phyloP scores from a whole-genome alignment of 176 grass and related monocot genomes.

The Thalia dealbata region DNA sequence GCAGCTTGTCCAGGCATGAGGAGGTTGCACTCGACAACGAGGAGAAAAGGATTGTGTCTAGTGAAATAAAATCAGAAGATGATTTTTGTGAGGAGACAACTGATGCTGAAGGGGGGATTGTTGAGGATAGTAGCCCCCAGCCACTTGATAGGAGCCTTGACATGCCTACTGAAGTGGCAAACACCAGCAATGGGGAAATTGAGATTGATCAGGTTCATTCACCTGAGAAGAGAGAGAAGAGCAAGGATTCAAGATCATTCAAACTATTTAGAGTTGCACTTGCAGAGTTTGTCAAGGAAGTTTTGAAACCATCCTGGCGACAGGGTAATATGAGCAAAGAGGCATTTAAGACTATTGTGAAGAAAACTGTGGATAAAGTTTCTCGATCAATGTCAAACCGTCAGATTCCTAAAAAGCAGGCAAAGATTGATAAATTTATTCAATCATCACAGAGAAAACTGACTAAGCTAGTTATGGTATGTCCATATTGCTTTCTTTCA shows the following conservation, averaged over 20 bases:
- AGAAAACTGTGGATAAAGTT: slow-evolving; percentile 98
- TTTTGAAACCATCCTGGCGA: slow-evolving; percentile 88
- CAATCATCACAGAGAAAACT: slow-evolving; percentile 79
- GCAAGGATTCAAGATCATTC: slow-evolving; percentile 68
- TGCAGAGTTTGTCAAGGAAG: slow-evolving; percentile 95
- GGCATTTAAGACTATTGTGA: slow-evolving; percentile 92
- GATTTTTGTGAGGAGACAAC: slow-evolving; percentile 71
- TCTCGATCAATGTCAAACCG: slow-evolving; percentile 56
- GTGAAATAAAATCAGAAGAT: slow-evolving; percentile 44
- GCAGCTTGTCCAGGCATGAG: slow-evolving; percentile 20
- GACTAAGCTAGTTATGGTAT: slow-evolving; percentile 98
- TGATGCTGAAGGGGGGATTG: slow-evolving; percentile 59
- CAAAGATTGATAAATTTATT: slow-evolving; percentile 80
- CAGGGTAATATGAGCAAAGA: slow-evolving; percentile 98
- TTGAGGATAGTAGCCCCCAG: slow-evolving; percentile 80
- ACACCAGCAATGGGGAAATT: slow-evolving; percentile 32
- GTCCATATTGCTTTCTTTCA: slow-evolving; percentile 22
- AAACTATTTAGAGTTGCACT: slow-evolving; percentile 85
- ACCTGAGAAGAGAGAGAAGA: slow-evolving; percentile 43
- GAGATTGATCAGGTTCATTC: slow-evolving; percentile 45
- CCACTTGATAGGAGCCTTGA: slow-evolving; percentile 42
- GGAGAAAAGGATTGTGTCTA: slow-evolving; percentile 34
- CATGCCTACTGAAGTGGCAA: slow-evolving; percentile 18
- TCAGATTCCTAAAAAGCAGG: slow-evolving; percentile 76
- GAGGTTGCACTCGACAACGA: slow-evolving; percentile 45